Evolutionary conservation across 352 stramenopile species (phyloP), one percentile per base, ranked within the genome.

Genomic region (Pythium vanterpoolii): DNA sequence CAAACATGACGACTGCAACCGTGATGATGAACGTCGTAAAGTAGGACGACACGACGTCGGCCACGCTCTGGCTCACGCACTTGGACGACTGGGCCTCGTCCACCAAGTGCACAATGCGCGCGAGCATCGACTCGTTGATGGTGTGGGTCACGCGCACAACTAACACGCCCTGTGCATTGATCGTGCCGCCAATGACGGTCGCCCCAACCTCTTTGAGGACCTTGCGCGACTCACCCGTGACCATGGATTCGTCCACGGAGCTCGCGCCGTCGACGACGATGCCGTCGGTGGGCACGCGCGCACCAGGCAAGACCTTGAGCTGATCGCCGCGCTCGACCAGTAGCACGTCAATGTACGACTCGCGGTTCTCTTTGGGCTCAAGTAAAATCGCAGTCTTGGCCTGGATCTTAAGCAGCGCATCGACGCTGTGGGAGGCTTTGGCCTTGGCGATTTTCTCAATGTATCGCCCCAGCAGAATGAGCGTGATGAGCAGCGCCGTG

Each of bases 331-430:
- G 77, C 49, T 93, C 72, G 0, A 93, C 74, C n/a, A 93, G 73
- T 43, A 86, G 70, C 19, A 90, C 68, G 34, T 93, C 83, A 60
- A 93, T 87, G 61, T 88, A 86, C 38, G 77, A 63, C 48, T 91
- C 83, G 40, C 83, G 40, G 14, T 49, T 79, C 44, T 73, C 53
- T 5, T 69, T 56, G 0, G 63, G 62, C 26, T 90, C 82, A 19
- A 98, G 66, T 53, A 98, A 72, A 36, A 96, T 95, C 11, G 96
- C 96, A 1, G 79, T 95, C 63, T 90, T 90, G 30, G 81, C 77
- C 55, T 93, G 79, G 58, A 90, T 85, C 14, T 76, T 73, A 30
- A 90, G 55, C 30, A 93, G 63, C 23, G 74, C 72, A 43, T 89
- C 77, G 19, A 93, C 68, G 34, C 77, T 90, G 56, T 81, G 83